Conservation (phyloP, 352 stramenopile species). For the Globisporangium splendens region DNA sequence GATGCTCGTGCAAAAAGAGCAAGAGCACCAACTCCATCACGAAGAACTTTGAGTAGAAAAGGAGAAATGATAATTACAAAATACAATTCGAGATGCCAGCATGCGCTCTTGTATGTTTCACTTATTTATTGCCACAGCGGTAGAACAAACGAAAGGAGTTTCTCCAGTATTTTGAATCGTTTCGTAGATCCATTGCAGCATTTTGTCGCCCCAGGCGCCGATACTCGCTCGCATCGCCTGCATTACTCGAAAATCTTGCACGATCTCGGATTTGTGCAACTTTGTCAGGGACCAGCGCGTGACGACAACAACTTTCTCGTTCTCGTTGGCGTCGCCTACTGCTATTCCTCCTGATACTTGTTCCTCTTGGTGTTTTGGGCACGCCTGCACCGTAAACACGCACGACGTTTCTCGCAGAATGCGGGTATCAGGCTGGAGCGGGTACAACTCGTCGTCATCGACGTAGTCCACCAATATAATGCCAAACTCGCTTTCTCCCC, state of each 20-base stretch:
- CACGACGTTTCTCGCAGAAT: slow-evolving; percentile 23
- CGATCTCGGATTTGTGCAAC: slow-evolving; percentile 2
- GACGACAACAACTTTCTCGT: slow-evolving; percentile 5
- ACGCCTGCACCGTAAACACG: slow-evolving; percentile 4
- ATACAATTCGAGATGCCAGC: too few species aligned
- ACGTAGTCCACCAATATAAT: slow-evolving; percentile 26
- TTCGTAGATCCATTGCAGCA: slow-evolving; percentile 12
- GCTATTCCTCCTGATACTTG: background rate
- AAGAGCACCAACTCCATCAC: background rate
- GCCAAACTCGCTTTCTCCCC: slow-evolving; percentile 1
- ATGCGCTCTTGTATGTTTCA: too few species aligned
- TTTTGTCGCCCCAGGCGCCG: slow-evolving; percentile 11
- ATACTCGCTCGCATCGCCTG: slow-evolving; percentile 14
- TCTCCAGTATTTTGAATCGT: background rate
- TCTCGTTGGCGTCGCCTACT: background rate
- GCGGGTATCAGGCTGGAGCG: slow-evolving; percentile 21
- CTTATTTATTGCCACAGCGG: too few species aligned
- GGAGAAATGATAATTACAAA: too few species aligned
- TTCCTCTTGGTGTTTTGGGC: background rate
- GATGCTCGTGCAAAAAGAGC: slow-evolving; percentile 22
- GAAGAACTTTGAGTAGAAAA: too few species aligned
- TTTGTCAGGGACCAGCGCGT: slow-evolving; percentile 14
- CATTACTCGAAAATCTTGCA: background rate
- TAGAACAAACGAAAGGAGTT: background rate
- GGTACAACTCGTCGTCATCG: slow-evolving; percentile 34